Evolutionary conservation across 768 basidiomycete genomes (phyloP).

Genomic region (Tylopilus cervinicoccineus): DNA sequence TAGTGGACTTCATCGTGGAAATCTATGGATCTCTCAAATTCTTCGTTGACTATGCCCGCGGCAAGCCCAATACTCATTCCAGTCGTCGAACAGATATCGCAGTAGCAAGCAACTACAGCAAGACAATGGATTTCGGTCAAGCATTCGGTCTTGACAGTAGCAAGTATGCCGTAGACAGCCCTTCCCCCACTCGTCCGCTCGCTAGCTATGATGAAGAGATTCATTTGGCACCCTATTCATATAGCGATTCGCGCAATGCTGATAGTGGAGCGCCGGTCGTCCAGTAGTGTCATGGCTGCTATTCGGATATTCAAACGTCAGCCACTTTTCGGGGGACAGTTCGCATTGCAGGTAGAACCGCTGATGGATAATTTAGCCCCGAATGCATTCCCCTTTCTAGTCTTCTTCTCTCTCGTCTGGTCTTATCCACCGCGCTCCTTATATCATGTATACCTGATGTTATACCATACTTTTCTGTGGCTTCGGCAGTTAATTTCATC

Average conservation of each 20-base stretch:
- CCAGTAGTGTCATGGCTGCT: not conserved
- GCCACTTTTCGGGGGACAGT: not conserved
- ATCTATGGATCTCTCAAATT: conserved; percentile 60
- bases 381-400: not conserved
- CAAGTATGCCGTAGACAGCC: conserved; percentile 14
- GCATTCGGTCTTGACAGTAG: conserved; percentile 35
- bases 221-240: conserved; percentile 37
- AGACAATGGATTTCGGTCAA: conserved; percentile 34
- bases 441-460: not conserved
- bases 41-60: conserved; percentile 43
- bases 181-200: conserved; percentile 11
- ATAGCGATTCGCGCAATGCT: conserved; percentile 4
- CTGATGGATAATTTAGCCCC: not conserved
- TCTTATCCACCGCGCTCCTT: not conserved
- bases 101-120: conserved; percentile 24
- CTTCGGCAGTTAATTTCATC: not conserved
- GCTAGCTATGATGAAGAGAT: conserved; percentile 41
- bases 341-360: not conserved
- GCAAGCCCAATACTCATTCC: conserved; percentile 28
- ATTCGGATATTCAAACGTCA: not conserved
- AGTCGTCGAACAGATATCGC: conserved; percentile 13
- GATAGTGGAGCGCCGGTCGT: conserved; percentile 6
- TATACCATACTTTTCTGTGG: not conserved
- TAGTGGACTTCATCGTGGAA: conserved; percentile 66
- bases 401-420: not conserved